A percentile compares a stretch with the other conserved stretches of the same genome.
These are phyloP conservation scores for Cryptosporidium tyzzeri DNA, from an alignment of 169 alveolate genomes.

Conservation along the genomic window DNA sequence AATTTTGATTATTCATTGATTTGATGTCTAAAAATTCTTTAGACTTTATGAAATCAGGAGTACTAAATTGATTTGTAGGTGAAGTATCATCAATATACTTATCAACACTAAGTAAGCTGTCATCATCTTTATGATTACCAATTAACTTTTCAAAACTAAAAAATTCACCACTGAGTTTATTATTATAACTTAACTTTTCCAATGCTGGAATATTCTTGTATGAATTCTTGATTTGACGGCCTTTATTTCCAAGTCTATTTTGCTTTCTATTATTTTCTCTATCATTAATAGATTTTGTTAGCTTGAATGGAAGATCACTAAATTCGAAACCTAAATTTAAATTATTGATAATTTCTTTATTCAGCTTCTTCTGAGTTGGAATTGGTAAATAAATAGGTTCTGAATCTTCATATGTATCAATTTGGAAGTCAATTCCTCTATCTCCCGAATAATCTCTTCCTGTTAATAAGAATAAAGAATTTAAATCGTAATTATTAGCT, in stretches of 20 bases:
- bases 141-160: background rate
- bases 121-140: background rate
- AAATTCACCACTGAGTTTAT: background rate
- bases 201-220: background rate
- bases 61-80: background rate
- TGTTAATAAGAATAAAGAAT: background rate
- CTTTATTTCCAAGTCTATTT: conserved; percentile 7
- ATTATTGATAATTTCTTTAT: conserved; percentile 1
- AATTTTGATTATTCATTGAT: background rate
- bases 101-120: background rate
- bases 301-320: conserved; percentile 12
- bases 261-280: conserved; percentile 4
- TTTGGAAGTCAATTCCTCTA: conserved; percentile 59
- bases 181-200: background rate
- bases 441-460: conserved; percentile 28
- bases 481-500: background rate
- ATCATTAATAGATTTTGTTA: conserved; percentile 6
- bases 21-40: background rate
- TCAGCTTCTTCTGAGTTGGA: background rate
- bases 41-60: background rate
- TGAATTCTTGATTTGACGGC: background rate
- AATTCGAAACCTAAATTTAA: conserved; percentile 22
- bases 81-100: background rate
- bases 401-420: background rate
- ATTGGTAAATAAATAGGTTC: background rate